A percentile compares a stretch with the other conserved stretches of the same genome.
phyloP scores from a whole-genome alignment of 192 early-diverging fungal genomes.

The Paraglomus occultum region DNA sequence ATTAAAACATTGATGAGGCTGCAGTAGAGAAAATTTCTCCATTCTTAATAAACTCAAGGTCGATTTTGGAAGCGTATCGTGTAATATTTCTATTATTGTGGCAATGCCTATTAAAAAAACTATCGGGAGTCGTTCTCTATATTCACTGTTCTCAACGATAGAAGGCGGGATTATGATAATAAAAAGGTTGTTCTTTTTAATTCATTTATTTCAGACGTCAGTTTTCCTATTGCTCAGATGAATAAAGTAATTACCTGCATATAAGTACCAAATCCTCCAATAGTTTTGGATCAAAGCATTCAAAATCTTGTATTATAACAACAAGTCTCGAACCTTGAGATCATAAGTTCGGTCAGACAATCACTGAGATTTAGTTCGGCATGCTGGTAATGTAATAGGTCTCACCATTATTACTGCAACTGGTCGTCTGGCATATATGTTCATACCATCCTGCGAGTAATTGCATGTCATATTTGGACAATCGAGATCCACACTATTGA shows the following conservation, averaged over 20 bases:
- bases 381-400: background rate
- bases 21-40: conserved; percentile 78
- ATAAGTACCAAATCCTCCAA: conserved; percentile 76
- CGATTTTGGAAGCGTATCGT: conserved; percentile 76
- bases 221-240: background rate
- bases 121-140: conserved; percentile 70
- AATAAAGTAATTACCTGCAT: conserved; percentile 46
- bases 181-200: background rate
- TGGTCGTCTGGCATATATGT: conserved; percentile 25
- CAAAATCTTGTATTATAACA: conserved; percentile 84
- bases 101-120: conserved; percentile 83
- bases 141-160: conserved; percentile 52
- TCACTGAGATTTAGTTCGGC: background rate
- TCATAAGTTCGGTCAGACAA: too few relatives aligned
- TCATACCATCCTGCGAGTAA: conserved; percentile 68
- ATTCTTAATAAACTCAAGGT: conserved; percentile 69
- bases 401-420: background rate
- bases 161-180: conserved; percentile 24
- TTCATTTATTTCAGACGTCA: background rate
- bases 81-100: conserved; percentile 78
- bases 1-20: conserved; percentile 71
- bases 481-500: conserved; percentile 32
- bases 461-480: conserved; percentile 63
- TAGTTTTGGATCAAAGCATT: conserved; percentile 69
- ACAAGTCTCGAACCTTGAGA: conserved; percentile 49